These are phyloP conservation scores for Plicaturopsis crispa DNA, from an alignment of 768 basidiomycete genomes.

Conservation along the genomic window DNA sequence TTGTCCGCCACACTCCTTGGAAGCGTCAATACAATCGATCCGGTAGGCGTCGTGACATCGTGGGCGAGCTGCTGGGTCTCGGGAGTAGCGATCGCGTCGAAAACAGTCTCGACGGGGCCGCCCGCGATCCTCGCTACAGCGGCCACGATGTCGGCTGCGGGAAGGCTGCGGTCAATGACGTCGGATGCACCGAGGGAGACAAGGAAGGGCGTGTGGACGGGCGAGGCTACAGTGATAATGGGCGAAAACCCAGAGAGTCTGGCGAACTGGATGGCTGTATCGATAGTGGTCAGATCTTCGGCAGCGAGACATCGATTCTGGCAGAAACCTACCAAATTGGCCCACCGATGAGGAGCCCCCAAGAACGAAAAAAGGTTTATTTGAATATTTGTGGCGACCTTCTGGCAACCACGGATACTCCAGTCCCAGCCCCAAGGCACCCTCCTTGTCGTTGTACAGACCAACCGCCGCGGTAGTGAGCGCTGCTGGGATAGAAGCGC, in stretches of 20 bases:
- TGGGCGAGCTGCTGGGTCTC: too few relatives aligned
- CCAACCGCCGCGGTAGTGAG: conserved; percentile 17
- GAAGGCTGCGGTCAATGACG: conserved; percentile 13
- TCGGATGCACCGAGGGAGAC: conserved; percentile 18
- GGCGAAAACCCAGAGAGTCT: conserved; percentile 16
- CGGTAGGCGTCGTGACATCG: too few relatives aligned
- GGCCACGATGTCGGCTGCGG: conserved; percentile 10
- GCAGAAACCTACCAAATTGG: conserved; percentile 27
- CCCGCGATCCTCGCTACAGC: too few relatives aligned
- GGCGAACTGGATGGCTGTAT: conserved; percentile 15
- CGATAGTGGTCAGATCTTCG: neutral
- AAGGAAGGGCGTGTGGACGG: conserved; percentile 8
- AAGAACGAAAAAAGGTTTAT: conserved; percentile 25
- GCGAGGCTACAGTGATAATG: conserved; percentile 15
- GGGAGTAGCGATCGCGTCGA: conserved; percentile 10
- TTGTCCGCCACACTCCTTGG: too few relatives aligned
- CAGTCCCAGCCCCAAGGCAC: conserved; percentile 25
- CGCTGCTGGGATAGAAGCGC: conserved; percentile 16
- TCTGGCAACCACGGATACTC: conserved; percentile 23
- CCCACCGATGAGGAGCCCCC: conserved; percentile 31
- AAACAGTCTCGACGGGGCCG: conserved; percentile 10
- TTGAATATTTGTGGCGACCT: conserved; percentile 21
- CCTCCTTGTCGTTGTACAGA: conserved; percentile 23
- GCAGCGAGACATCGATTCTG: too few relatives aligned
- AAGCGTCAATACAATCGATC: too few relatives aligned